Percentiles rank a stretch among this genome's conserved stretches.
Conservation (phyloP, 345 rosid genomes). For the Syzygium oleosum region DNA sequence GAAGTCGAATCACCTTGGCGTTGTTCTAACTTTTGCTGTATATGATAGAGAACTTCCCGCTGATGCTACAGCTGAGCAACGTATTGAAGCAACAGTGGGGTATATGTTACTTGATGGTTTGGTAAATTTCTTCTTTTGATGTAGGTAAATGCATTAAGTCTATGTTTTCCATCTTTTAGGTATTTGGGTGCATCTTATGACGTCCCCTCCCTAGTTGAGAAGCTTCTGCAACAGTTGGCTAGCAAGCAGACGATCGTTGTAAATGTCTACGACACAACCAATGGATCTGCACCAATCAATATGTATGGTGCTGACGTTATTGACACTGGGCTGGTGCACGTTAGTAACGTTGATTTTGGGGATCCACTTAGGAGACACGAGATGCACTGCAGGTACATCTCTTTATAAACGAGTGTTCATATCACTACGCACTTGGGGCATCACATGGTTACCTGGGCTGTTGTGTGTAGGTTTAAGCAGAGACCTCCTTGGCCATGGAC, state of each 20-base stretch:
- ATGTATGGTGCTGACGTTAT: constrained; percentile 77
- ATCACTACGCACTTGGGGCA: not conserved
- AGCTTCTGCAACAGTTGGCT: constrained; percentile 92
- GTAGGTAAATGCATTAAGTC: not conserved
- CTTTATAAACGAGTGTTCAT: not conserved
- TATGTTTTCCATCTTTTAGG: constrained; percentile 24
- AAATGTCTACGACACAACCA: constrained; percentile 85
- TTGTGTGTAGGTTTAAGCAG: constrained; percentile 58
- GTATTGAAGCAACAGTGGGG: constrained; percentile 79
- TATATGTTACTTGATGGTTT: constrained; percentile 11
- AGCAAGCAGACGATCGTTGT: constrained; percentile 84
- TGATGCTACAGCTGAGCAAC: constrained; percentile 65
- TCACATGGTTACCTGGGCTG: not conserved
- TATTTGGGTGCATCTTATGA: constrained; percentile 97
- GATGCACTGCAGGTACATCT: constrained; percentile 86
- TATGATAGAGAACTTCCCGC: constrained; percentile 58
- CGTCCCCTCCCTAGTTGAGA: constrained; percentile 91
- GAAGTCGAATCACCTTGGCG: constrained; percentile 88
- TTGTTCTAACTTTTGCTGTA: constrained; percentile 89
- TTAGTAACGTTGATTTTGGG: constrained; percentile 82
- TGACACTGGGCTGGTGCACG: constrained; percentile 50
- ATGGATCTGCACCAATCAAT: constrained; percentile 46
- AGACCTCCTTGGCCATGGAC: constrained; percentile 76
- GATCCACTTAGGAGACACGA: constrained; percentile 87
- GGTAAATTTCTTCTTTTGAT: not conserved